Evolutionary conservation across 805 yeast species (phyloP), one percentile per base, ranked within the genome.

Genomic region (Candida qinlingensis): DNA sequence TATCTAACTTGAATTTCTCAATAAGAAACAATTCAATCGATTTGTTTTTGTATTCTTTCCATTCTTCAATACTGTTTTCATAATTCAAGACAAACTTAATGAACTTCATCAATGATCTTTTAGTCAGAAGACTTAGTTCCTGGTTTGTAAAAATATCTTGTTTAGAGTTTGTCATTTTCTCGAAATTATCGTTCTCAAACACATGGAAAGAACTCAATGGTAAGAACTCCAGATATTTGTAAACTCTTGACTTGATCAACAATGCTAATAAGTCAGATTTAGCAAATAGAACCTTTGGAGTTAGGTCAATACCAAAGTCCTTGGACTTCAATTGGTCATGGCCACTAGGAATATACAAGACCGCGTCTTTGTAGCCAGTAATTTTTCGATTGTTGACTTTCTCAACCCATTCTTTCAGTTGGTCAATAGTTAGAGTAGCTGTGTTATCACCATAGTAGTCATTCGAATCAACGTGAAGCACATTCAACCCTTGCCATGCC

Each of bases 401-500:
- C 54, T 75, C 73, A 43, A 87, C 88, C 97, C 97, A 92, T 41
- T 78, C 74, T 61, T 83, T 83, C 53, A 90, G 67, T 66, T 94
- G 96, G 55, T 89, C 96, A 42, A 90, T 79, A 25, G 96, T 86
- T 45, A 94, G 69, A 3, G 96, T 87, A 6, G 97, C 90, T 44
- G 84, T 76, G 35, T 85, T 76, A 64, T 91, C 98, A 25, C 99
- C 99, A 60, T 94, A 94, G 63, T 87, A 84, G 30, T 80, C 75
- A 61, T 90, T 85, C 39, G 81, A 73, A 65, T 94, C 99, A 31
- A 94, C 80, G 62, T 94, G 99, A 40, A 94, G 71, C 7, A 94
- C 97, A 54, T 77, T 81, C n/a, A 94, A 81, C n/a, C 99, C 99
- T 59, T 89, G 96, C 98, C 99, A 94, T 10, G 97, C 85, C 42